Conservation (phyloP, 208 protist species). For the Naegleria lovaniensis region DNA sequence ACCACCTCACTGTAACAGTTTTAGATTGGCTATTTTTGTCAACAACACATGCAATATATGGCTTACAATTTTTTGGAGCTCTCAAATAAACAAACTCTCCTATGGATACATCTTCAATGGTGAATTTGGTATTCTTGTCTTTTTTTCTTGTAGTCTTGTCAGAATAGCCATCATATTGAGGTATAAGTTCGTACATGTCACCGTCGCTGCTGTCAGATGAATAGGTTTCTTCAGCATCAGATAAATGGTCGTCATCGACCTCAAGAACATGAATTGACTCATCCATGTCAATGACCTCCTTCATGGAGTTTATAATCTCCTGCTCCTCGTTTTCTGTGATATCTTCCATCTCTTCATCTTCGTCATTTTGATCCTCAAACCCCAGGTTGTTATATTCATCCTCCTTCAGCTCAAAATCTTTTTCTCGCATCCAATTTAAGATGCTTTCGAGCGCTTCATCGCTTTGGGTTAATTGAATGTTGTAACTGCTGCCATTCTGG, state of each 20-base stretch:
- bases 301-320: not conserved
- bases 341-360: not conserved
- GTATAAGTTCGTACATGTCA: not conserved
- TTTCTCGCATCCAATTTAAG: not conserved
- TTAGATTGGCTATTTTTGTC: not conserved
- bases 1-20: not conserved
- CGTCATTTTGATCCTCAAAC: not conserved
- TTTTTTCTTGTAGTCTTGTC: not conserved
- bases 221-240: not conserved
- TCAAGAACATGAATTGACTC: not conserved
- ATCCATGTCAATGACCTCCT: not conserved
- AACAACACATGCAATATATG: not conserved
- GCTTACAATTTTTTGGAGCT: not conserved
- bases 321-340: not conserved
- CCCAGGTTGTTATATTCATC: not conserved
- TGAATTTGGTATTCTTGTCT: not conserved
- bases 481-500: not conserved
- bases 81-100: not conserved
- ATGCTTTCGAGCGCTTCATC: not conserved
- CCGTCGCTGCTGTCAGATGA: not conserved
- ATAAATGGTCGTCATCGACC: not conserved
- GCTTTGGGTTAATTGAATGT: not conserved
- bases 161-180: not conserved
- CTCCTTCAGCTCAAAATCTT: not conserved
- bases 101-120: not conserved